phyloP scores from a whole-genome alignment of 768 basidiomycete species.

The Auriscalpium microsporum region DNA sequence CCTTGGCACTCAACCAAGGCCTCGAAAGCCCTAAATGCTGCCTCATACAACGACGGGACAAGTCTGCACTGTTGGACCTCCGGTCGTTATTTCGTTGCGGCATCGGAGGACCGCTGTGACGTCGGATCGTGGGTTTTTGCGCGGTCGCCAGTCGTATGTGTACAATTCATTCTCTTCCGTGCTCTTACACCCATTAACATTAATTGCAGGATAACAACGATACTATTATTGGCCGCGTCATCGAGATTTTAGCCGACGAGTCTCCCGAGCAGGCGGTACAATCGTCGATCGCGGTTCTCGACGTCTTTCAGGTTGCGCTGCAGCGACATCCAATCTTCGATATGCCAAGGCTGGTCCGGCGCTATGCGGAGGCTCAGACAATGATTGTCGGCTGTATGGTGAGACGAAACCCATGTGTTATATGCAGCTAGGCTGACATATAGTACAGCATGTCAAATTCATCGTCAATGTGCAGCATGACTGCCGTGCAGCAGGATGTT shows the following conservation, averaged over 20 bases:
- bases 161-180: neutral
- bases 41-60: no score
- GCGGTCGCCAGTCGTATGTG: neutral
- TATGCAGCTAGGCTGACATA: no score
- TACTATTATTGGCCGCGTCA: neutral
- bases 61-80: no score
- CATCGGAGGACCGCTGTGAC: neutral
- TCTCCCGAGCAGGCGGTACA: neutral
- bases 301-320: neutral
- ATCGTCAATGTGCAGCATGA: conserved; percentile 21
- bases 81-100: neutral
- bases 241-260: neutral
- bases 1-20: neutral
- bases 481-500: conserved; percentile 12
- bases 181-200: no score
- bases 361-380: neutral
- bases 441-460: conserved; percentile 17
- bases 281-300: neutral
- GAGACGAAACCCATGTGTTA: neutral
- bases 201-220: no score
- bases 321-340: neutral
- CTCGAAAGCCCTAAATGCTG: neutral
- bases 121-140: neutral
- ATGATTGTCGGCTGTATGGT: neutral
- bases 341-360: neutral